These are phyloP conservation scores for Schwanniomyces yamadae DNA, from an alignment of 805 yeast species.

Conservation along the genomic window DNA sequence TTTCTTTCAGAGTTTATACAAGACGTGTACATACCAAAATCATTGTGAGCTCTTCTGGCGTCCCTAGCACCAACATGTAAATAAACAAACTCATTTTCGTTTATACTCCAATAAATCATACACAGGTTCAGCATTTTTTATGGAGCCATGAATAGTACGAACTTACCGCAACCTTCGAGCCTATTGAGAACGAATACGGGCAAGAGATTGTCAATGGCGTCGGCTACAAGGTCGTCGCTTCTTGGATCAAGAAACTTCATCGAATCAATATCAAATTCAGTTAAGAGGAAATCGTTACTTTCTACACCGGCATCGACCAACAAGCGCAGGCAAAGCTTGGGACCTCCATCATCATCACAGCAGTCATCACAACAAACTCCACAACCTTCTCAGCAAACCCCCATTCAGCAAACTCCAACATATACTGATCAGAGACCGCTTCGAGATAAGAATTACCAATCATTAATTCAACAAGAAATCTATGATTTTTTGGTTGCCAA, in stretches of 20 bases:
- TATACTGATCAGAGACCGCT: constrained; percentile 70
- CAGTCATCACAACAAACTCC: constrained; percentile 16
- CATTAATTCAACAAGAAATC: constrained; percentile 62
- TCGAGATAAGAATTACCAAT: constrained; percentile 68
- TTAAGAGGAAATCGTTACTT: constrained; percentile 29
- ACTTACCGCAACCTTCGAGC: constrained; percentile 13
- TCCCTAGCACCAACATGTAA: neutral
- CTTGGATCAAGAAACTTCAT: constrained; percentile 18
- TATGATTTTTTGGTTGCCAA: constrained; percentile 60
- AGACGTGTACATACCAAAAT: too few relatives aligned
- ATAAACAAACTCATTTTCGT: constrained; percentile 1
- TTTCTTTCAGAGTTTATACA: too few relatives aligned
- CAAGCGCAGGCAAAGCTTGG: constrained; percentile 21
- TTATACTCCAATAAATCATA: too few relatives aligned
- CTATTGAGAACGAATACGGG: constrained; percentile 17
- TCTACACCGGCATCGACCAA: constrained; percentile 35
- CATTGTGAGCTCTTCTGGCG: too few relatives aligned
- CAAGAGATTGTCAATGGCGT: constrained; percentile 19
- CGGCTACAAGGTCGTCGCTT: constrained; percentile 19
- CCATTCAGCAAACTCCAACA: constrained; percentile 10
- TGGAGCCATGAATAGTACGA: constrained; percentile 9
- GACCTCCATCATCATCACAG: constrained; percentile 13
- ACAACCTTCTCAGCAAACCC: constrained; percentile 12
- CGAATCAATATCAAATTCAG: constrained; percentile 12
- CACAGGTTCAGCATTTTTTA: neutral